Evolutionary conservation across 2,329 filamentous ascomycete genomes (phyloP).

Genomic region (Phyllosticta citribraziliensis): DNA sequence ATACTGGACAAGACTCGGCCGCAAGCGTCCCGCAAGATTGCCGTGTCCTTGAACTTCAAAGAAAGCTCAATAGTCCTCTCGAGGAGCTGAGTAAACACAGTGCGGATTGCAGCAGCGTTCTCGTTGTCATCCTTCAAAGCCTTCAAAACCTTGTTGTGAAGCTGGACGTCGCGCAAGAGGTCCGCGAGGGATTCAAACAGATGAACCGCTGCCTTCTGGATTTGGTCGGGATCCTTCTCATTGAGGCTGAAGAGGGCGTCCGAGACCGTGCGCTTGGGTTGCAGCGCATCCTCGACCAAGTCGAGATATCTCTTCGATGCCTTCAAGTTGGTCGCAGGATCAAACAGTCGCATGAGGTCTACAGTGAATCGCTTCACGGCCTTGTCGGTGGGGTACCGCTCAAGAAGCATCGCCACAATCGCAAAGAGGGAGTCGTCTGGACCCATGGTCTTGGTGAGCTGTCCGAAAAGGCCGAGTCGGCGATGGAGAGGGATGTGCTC

Average conservation of each 20-base stretch:
- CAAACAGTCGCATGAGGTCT: slow-evolving; percentile 63
- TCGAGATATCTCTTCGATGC: slow-evolving; percentile 69
- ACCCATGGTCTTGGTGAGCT: slow-evolving; percentile 76
- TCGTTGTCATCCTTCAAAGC: slow-evolving; percentile 20
- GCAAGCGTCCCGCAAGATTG: slow-evolving; percentile 31
- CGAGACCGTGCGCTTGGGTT: slow-evolving; percentile 64
- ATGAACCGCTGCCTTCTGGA: slow-evolving; percentile 26
- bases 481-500: slow-evolving; percentile 90
- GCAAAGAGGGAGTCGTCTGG: slow-evolving; percentile 81
- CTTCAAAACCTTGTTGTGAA: slow-evolving; percentile 22
- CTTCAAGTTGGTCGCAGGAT: slow-evolving; percentile 61
- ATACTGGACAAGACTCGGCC: slow-evolving; percentile 67
- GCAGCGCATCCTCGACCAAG: slow-evolving; percentile 65
- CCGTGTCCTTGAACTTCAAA: slow-evolving; percentile 46
- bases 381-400: slow-evolving; percentile 72
- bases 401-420: slow-evolving; percentile 79
- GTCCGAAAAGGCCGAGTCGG: slow-evolving; percentile 70
- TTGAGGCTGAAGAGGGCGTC: slow-evolving; percentile 58
- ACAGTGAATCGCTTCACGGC: slow-evolving; percentile 64
- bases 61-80: slow-evolving; percentile 45
- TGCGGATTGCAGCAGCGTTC: slow-evolving; percentile 20
- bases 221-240: slow-evolving; percentile 32
- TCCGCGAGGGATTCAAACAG: slow-evolving; percentile 31
- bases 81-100: slow-evolving; percentile 27
- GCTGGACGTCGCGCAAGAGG: slow-evolving; percentile 24